Evolutionary conservation across 1,284 basidiomycete species (phyloP), one percentile per base, ranked within the genome.

Genomic region (Mixia osmundae): DNA sequence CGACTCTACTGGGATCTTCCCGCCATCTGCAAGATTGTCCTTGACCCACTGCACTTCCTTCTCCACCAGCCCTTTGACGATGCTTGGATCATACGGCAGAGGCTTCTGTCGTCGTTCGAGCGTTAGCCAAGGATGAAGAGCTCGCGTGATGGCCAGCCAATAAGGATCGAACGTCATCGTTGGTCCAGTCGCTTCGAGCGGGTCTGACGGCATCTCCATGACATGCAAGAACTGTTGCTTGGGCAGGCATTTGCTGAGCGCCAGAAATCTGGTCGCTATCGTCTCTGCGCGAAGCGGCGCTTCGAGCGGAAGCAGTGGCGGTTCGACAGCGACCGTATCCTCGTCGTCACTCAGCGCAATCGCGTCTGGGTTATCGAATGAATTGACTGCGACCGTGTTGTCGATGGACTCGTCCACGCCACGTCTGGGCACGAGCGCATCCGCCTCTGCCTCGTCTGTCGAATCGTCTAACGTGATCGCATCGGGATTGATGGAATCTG

Each of bases 81-180:
- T 59, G 0, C 75, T 64, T 3, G 66, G 60, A 1, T 57, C 53
- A 30, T 69, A 63, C 0, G 78, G 76, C 40, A 80, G 73, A 2
- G 59, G 53, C 37, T 71, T 68, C 6, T 56, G 54, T 4, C 55
- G 61, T 4, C 55, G 52, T 0, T 61, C 59, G 2, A 60, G 51
- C 1, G 76, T 72, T 42, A 95, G 66, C 57, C 68, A 74, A 0
- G 72, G 69, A 46, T 89, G 71, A 47, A 87, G 73, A 0, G 78
- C 82, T 4, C 77, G 73, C 0, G 72, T 73, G 52, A 95, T 83
- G 0, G 85, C 85, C 16, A 97, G 69, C 91, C 89, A 97, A 54
- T 82, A 68, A 3, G 73, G 72, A 52, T 91, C 80, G 56, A 70
- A 94, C 1, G 64, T 61, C 21, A 76, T 45, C 5, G 22, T 35